Base-by-base conservation (phyloP, 108 stramenopile species). In the Cyclotella choctawhatcheeana region DNA sequence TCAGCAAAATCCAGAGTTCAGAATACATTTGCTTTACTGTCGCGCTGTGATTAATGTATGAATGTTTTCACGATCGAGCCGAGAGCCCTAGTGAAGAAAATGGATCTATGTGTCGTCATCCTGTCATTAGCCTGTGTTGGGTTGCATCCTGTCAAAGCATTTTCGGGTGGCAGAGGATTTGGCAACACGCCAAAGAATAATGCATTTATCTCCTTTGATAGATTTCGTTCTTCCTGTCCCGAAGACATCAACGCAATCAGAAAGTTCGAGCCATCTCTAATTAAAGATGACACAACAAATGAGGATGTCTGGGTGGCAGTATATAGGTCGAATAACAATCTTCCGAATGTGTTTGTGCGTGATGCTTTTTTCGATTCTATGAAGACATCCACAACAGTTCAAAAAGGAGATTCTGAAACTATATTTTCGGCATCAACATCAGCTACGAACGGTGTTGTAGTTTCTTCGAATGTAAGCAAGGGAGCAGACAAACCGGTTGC, bases 301-400 rank as follows among this genome's bases (percentile, higher is more conserved):
- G 64, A 43, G 0, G 72, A 73, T 26, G 77, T 52, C 30, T 94
- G 89, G 89, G 90, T 81, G 16, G 93, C 93, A 20, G 89, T 92
- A 0, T 94, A 86, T 65, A 84, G 93, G 43, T 88, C 88, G 13
- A 82, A 65, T 32, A 87, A 92, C 74, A 92, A 94, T 61, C 69
- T 89, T 54, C 93, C 93, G 55, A 88, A 84, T 44, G 90, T 91
- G 0, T 81, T 90, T 59, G 77, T 90, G 10, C 79, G 83, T 1
- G 93, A 94, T 74, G 81, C 88, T 47, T 94, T 94, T 66, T 85
- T 90, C 48, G 76, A 83, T 62, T 85, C 90, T 37, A 94, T 94
- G 93, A 71, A 68, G 21, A 55, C 58, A 4, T 89, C 93, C 2
- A 89, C 87, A 3, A 78, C 69, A 7, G 62, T 24, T 26, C 72